Base-by-base conservation (phyloP, 345 rosid species). In the Iberis pinnata region DNA sequence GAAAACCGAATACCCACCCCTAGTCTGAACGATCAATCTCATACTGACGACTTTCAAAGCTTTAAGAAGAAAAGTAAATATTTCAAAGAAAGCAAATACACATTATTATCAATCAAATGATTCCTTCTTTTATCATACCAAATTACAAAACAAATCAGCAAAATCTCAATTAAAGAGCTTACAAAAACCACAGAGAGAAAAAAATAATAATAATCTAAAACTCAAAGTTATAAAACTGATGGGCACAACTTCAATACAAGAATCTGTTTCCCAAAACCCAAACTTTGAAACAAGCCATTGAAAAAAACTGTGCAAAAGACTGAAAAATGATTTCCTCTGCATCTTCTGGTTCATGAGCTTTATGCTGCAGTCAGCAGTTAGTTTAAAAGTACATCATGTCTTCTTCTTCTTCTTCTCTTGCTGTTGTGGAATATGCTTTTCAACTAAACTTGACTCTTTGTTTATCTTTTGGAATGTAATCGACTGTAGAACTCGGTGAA, bases 401-500 rank as follows among this genome's bases (percentile, higher is more conserved):
- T 52, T 39, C 56, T 58, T 15, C 55, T 58, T 27, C 50, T 61
- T 31, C n/a, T n/a, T n/a, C 25, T 22, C 43, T 43, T 45, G 49
- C 52, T 60, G 46, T 5, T 39, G 66, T 60, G 56, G 61, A 60
- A 47, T 67, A 10, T 60, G 40, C 13, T 58, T 60, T 53, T 29
- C 39, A 27, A 53, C 56, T 67, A 51, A 53, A 67, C 49, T 40
- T 25, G 31, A 3, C 31, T 38, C 32, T 67, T 45, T 2, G 25
- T 22, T 31, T 73, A 87, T 56, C 69, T 61, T 26, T 58, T 65
- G 48, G 85, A 73, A 61, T 37, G 78, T 61, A 72, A 61, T 67
- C 67, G 83, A 69, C 79, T 80, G 67, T 92, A 92, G 75, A 81
- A 92, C 73, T 88, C 95, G 11, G 98, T 83, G 76, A 88, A 92